Conservation (phyloP, 2,329 filamentous ascomycete genomes). For the Cyphellophora attinorum region DNA sequence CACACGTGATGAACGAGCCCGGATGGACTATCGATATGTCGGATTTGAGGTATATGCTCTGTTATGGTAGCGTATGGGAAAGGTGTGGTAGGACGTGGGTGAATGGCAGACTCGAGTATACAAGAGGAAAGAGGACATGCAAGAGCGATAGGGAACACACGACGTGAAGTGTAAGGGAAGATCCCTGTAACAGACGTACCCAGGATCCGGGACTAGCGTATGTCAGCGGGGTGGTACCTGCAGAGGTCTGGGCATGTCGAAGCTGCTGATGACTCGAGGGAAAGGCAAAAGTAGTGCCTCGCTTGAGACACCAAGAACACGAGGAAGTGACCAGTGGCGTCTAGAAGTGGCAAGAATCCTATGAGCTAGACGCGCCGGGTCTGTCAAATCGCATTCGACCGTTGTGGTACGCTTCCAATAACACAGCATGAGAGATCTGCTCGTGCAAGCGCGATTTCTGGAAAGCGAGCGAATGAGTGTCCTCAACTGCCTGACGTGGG, state of each 20-base stretch:
- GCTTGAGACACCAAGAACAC: neutral
- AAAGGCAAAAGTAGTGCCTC: constrained; percentile 3
- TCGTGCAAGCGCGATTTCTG: neutral
- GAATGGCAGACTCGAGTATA: neutral
- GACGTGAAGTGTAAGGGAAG: constrained; percentile 3
- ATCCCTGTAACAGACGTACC: neutral
- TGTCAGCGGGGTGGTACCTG: constrained; percentile 2
- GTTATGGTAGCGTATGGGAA: no score
- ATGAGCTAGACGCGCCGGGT: neutral
- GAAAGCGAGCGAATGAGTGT: neutral
- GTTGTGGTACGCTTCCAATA: neutral
- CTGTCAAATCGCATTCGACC: no score
- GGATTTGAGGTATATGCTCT: no score
- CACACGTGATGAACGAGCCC: no score
- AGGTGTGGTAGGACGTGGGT: neutral
- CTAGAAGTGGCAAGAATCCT: neutral
- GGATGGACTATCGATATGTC: no score
- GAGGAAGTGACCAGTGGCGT: neutral
- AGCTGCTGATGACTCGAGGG: constrained; percentile 1
- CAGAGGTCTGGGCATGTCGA: neutral
- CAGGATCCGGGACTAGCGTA: constrained; percentile 1
- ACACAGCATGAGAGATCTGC: neutral
- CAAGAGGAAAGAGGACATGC: neutral
- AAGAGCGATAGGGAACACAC: neutral
- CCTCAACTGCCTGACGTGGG: neutral